Base-by-base conservation (phyloP, 179 eudicot genomes). In the Beta lomatogona region DNA sequence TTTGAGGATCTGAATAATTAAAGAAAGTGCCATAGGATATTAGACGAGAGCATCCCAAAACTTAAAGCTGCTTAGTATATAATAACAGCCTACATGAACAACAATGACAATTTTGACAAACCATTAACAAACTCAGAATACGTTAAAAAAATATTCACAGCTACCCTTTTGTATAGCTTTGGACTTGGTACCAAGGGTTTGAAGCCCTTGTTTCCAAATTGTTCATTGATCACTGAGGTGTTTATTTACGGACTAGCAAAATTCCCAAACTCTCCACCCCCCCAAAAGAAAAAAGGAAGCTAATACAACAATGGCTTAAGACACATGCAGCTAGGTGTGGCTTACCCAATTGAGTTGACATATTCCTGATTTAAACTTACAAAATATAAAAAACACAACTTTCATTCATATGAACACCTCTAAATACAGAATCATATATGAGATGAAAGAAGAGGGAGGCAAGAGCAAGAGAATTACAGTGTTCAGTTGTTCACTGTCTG, bases 401-500 rank as follows among this genome's bases (percentile, higher is more conserved):
- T 48, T 9, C 11, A 48, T 48, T 48, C 53, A 36, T 36, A 36
- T 36, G 4, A 36, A 36, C 41, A 36, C 41, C 41, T 36, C 41
- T 36, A 36, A 36, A 36, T 36, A 36, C 41, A 36, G 4, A 36
- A 36, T 48, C 53, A 48, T 3, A 16, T 31, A 71, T n/a, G 25
- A 54, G 16, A 53, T 25, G 28, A 63, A 66, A 67, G 61, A 36
- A 36, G 52, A 78, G 81, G 57, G 71, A 21, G 60, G 65, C 77
- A 28, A 54, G 71, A 73, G 68, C 69, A 69, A 82, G 77, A 83
- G 54, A 67, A 72, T 82, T 88, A 96, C 99, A 87, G 60, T 85
- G 77, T 86, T 86, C 73, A 94, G 86, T 67, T 92, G 91, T 63
- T 92, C 98, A 83, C 91, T 83, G 84, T 93, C 94, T 36, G 95